Base-by-base conservation (phyloP, 345 rosid species). In the Euphorbia peplus region DNA sequence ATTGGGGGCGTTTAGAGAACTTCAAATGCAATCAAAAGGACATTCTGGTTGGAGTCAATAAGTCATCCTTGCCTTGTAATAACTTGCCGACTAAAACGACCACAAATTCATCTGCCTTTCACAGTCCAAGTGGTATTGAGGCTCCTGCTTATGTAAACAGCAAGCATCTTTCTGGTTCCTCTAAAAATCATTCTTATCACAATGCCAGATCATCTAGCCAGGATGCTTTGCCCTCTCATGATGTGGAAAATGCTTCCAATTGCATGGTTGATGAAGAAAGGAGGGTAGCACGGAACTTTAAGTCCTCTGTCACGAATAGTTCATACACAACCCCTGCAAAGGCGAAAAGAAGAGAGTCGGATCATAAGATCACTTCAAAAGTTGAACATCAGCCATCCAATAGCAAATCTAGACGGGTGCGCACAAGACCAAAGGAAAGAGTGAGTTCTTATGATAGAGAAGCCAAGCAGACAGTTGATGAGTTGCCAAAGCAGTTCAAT, bases 1-100 rank as follows among this genome's bases (percentile, higher is more conserved):
- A 93, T 75, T 89, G 97, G 98, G 75, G 76, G 15, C 79, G 83
- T 62, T 76, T 93, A 28, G 89, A 89, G 83, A 81, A 81, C 69
- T 91, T 90, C 92, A 89, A 82, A 60, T 52, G 70, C 29, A 76
- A 70, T 42, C 75, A 62, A 64, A 83, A 73, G 68, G 52, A 52
- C 71, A 59, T 24, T 59, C 68, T 47, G 28, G 74, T 24, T 64
- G 69, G 44, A 64, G 73, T 57, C 54, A 77, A 77, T 63, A 64
- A 72, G 54, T 71, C 67, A 67, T 67, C 83, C 18, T 79, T 78
- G 4, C 46, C 68, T 57, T 37, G 70, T 41, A 26, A 52, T 46
- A 66, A 54, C 60, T 71, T 67, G 67, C 55, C 75, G 5, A 35
- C 29, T 47, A 88, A 73, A 66, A 59, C 29, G 42, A 67, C 70